phyloP scores from a whole-genome alignment of 2,329 filamentous ascomycete genomes.

The Xylariaceae sp. region DNA sequence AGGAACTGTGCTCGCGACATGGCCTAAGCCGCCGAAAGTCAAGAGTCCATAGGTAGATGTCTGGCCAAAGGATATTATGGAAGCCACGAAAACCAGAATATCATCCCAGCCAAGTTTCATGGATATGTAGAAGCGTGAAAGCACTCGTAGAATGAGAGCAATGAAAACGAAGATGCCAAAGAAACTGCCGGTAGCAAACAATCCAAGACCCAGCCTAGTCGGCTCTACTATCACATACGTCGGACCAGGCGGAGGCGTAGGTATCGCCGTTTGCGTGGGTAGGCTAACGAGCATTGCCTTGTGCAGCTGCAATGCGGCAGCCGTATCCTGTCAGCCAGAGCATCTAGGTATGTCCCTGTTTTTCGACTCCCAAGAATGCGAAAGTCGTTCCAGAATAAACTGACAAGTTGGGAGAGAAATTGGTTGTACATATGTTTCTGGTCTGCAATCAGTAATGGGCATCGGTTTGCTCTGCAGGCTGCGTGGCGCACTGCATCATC shows the following conservation, averaged over 20 bases:
- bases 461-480: no score
- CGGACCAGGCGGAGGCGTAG: constrained; percentile 15
- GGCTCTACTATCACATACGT: constrained; percentile 15
- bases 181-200: constrained; percentile 16
- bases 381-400: no score
- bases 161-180: constrained; percentile 14
- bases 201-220: constrained; percentile 12
- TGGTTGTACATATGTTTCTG: no score
- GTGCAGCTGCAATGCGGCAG: no score
- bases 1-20: constrained; percentile 16
- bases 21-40: constrained; percentile 20
- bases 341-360: no score
- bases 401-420: no score
- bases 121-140: constrained; percentile 16
- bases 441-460: no score
- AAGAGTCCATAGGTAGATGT: constrained; percentile 17
- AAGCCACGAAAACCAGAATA: constrained; percentile 14
- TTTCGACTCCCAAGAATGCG: no score
- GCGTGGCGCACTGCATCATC: no score
- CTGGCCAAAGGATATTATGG: constrained; percentile 14
- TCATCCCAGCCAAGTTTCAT: constrained; percentile 21
- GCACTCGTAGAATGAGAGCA: constrained; percentile 14
- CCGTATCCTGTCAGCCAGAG: no score
- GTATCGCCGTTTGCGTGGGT: constrained; percentile 12
- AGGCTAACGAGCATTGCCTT: constrained; percentile 6